These are phyloP conservation scores for Nakazawaea wyomingensis DNA, from an alignment of 805 yeast genomes.

Conservation along the genomic window DNA sequence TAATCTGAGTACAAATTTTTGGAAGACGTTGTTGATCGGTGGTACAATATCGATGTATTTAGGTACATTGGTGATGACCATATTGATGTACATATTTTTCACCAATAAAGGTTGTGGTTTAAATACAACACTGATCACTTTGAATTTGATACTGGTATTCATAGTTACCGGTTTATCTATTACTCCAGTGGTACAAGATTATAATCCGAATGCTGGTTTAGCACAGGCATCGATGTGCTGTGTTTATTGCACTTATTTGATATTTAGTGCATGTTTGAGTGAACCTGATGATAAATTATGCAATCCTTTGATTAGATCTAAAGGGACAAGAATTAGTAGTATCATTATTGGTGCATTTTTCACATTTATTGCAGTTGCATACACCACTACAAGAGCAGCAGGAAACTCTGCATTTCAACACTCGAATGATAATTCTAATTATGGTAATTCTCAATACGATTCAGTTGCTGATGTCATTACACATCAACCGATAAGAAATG, in stretches of 20 bases:
- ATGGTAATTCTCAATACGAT: slow-evolving; percentile 35
- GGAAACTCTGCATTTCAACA: slow-evolving; percentile 65
- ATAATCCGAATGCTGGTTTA: slow-evolving; percentile 90
- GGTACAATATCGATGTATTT: slow-evolving; percentile 86
- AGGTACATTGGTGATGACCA: slow-evolving; percentile 65
- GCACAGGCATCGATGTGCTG: slow-evolving; percentile 97
- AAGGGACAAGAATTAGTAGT: slow-evolving; percentile 85
- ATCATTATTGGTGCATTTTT: slow-evolving; percentile 87
- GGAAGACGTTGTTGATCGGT: slow-evolving; percentile 78
- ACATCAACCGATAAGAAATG: slow-evolving; percentile 53
- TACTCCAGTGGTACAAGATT: slow-evolving; percentile 81
- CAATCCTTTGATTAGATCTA: slow-evolving; percentile 85
- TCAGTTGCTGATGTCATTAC: slow-evolving; percentile 35
- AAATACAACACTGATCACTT: slow-evolving; percentile 82
- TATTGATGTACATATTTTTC: slow-evolving; percentile 77
- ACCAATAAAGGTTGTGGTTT: slow-evolving; percentile 77
- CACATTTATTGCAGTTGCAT: slow-evolving; percentile 92
- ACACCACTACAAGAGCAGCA: slow-evolving; percentile 96
- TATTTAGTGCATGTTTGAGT: slow-evolving; percentile 88
- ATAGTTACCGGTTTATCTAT: slow-evolving; percentile 68
- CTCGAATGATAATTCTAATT: slow-evolving; percentile 21
- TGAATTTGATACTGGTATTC: slow-evolving; percentile 64
- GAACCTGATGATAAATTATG: slow-evolving; percentile 94
- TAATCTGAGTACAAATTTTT: slow-evolving; percentile 42
- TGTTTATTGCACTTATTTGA: slow-evolving; percentile 84